These are phyloP conservation scores for Podila epicladia DNA, from an alignment of 192 early-diverging fungal species.

Conservation along the genomic window DNA sequence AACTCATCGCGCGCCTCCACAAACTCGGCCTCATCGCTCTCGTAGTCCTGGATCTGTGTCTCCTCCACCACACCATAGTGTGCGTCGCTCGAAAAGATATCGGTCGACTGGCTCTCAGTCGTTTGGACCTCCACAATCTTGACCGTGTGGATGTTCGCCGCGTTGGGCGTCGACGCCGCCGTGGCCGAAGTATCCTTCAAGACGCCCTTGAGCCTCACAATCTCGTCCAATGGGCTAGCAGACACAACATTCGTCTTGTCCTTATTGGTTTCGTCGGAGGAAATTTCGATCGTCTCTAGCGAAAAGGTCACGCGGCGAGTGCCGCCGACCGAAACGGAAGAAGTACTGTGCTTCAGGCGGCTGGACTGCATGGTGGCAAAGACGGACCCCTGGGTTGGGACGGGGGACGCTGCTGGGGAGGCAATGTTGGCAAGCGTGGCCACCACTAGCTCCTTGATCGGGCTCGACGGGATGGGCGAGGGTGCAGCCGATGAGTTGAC, in stretches of 20 bases:
- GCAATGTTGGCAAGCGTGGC: not conserved
- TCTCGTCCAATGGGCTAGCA: not conserved
- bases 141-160: not conserved
- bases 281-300: not conserved
- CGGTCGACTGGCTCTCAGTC: not conserved
- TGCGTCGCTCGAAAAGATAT: not conserved
- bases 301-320: not conserved
- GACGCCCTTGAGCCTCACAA: not conserved
- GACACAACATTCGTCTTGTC: not conserved
- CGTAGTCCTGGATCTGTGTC: not conserved
- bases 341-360: constrained; percentile 6
- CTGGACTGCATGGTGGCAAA: not conserved
- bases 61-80: not conserved
- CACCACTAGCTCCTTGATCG: not conserved
- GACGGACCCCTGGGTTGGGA: constrained; percentile 6
- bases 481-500: not conserved
- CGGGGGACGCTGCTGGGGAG: constrained; percentile 18
- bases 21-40: constrained; percentile 5
- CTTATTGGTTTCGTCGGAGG: not conserved
- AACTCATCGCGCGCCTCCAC: not conserved
- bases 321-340: not conserved
- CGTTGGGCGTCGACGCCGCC: not conserved
- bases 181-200: not conserved
- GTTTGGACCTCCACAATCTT: not conserved
- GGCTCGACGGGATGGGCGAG: not conserved